phyloP scores from a whole-genome alignment of 129 eudicot species.

The Centaurea solstitialis region DNA sequence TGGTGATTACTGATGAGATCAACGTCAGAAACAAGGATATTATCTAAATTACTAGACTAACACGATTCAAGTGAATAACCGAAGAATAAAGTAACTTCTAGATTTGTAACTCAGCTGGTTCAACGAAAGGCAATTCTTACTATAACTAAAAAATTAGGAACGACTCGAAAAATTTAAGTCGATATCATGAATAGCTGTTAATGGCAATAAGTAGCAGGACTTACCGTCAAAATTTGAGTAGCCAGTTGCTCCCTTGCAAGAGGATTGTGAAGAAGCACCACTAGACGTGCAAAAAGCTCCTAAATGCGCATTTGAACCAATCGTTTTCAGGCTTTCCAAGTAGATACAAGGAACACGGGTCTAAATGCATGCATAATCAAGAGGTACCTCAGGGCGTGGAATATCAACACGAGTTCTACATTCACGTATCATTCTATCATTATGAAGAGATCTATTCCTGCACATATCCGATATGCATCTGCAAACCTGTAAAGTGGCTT shows the following conservation, averaged over 20 bases:
- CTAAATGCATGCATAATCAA: conserved; percentile 8
- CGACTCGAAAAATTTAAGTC: neutral
- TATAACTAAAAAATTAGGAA: neutral
- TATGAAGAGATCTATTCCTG: conserved; percentile 61
- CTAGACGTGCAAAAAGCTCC: conserved; percentile 95
- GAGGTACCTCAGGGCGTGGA: conserved; percentile 84
- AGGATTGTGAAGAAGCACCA: conserved; percentile 95
- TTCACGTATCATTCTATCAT: conserved; percentile 62
- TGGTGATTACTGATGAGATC: neutral
- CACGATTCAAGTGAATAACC: neutral
- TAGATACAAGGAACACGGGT: neutral
- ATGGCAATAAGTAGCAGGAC: conserved; percentile 5
- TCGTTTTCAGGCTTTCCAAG: neutral
- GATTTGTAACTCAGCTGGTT: neutral
- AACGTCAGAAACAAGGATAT: neutral
- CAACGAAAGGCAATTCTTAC: neutral
- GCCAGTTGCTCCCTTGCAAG: conserved; percentile 93
- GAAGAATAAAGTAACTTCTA: neutral
- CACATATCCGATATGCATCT: conserved; percentile 98
- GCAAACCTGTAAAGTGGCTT: conserved; percentile 68
- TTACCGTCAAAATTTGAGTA: conserved; percentile 86
- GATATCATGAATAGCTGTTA: neutral
- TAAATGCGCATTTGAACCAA: conserved; percentile 22
- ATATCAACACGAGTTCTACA: conserved; percentile 90
- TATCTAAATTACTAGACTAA: neutral